These are phyloP conservation scores for Nakataea oryzae DNA, from an alignment of 2,329 filamentous ascomycete species.

Conservation along the genomic window DNA sequence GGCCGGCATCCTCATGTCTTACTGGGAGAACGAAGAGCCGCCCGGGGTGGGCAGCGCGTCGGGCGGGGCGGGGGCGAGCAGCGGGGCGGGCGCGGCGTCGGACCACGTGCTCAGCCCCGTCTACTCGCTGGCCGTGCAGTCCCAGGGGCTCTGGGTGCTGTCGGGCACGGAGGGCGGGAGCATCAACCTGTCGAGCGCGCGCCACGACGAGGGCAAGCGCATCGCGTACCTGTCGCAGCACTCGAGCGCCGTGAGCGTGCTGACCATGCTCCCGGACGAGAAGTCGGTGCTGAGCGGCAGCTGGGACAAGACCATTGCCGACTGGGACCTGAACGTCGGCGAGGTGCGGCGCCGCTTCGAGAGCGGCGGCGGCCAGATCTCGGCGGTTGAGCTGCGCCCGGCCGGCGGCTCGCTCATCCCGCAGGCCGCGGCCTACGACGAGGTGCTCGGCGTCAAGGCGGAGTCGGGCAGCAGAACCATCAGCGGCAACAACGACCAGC, in stretches of 20 bases:
- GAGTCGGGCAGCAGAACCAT: constrained; percentile 54
- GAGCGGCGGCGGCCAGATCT: constrained; percentile 73
- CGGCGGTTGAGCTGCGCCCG: constrained; percentile 76
- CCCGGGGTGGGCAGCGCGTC: constrained; percentile 7
- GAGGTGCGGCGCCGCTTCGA: constrained; percentile 65
- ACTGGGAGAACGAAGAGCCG: constrained; percentile 96
- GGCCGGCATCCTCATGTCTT: constrained; percentile 85
- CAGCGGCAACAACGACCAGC: constrained; percentile 61
- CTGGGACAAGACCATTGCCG: constrained; percentile 90
- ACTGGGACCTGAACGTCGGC: constrained; percentile 92
- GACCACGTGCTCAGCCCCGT: constrained; percentile 72
- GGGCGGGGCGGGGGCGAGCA: constrained; percentile 12
- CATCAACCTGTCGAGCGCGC: constrained; percentile 87
- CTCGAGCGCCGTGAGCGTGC: constrained; percentile 81
- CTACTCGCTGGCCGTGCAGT: constrained; percentile 87
- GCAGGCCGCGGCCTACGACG: constrained; percentile 53
- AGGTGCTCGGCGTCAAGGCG: constrained; percentile 36
- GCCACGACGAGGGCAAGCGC: constrained; percentile 88
- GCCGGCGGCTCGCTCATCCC: constrained; percentile 67
- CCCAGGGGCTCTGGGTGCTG: constrained; percentile 81
- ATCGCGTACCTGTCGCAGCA: constrained; percentile 76
- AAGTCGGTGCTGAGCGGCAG: constrained; percentile 80
- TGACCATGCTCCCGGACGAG: constrained; percentile 76
- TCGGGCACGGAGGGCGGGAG: constrained; percentile 83
- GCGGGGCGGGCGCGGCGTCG: constrained; percentile 30